A percentile compares a stretch with the other conserved stretches of the same genome.
phyloP scores from a whole-genome alignment of 495 filamentous ascomycete species.

The Talaromyces wortmannii region DNA sequence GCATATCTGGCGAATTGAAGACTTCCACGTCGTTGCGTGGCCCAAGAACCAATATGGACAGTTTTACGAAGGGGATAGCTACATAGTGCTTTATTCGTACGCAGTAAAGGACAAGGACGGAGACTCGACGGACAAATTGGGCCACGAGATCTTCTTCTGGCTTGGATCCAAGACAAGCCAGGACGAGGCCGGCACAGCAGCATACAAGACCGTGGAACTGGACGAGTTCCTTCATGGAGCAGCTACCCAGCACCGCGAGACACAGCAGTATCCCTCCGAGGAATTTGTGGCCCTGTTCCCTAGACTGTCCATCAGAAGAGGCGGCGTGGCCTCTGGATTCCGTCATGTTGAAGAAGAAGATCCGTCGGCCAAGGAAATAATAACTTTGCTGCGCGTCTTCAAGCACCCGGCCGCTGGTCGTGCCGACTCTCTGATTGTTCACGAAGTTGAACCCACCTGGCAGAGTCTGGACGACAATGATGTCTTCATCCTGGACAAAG shows the following conservation, averaged over 20 bases:
- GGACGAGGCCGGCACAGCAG: slow-evolving; percentile 57
- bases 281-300: slow-evolving; percentile 53
- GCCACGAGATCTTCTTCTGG: slow-evolving; percentile 57
- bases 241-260: slow-evolving; percentile 53
- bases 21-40: slow-evolving; percentile 54
- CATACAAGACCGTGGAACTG: slow-evolving; percentile 61
- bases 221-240: slow-evolving; percentile 55
- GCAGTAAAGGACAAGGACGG: slow-evolving; percentile 27
- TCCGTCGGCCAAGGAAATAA: slow-evolving; percentile 22
- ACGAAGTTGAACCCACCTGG: slow-evolving; percentile 57
- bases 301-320: slow-evolving; percentile 41
- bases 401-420: slow-evolving; percentile 39
- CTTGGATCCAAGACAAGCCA: slow-evolving; percentile 51
- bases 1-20: slow-evolving; percentile 53
- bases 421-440: slow-evolving; percentile 42
- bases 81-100: slow-evolving; percentile 51
- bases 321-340: slow-evolving; percentile 56
- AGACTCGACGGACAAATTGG: slow-evolving; percentile 27
- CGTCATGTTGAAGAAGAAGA: slow-evolving; percentile 44
- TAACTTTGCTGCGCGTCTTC: slow-evolving; percentile 50
- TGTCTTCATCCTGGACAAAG: slow-evolving; percentile 53
- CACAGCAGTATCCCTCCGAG: slow-evolving; percentile 46
- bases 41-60: slow-evolving; percentile 43
- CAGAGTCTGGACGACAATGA: slow-evolving; percentile 52
- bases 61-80: slow-evolving; percentile 59